phyloP scores from a whole-genome alignment of 495 filamentous ascomycete genomes.

The Pyrenopolyporus hunteri region DNA sequence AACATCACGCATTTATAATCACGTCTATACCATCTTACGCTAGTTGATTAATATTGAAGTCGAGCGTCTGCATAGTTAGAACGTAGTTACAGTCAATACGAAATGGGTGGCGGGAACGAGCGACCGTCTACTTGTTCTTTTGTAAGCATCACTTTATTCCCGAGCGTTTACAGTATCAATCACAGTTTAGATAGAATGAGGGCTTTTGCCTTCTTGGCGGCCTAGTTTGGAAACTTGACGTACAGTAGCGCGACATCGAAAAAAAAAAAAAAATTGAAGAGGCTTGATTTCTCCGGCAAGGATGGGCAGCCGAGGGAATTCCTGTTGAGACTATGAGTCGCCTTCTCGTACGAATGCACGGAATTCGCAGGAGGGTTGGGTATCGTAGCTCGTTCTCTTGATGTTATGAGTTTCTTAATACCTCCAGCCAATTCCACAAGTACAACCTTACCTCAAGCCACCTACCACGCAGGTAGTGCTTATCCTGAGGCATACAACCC shows the following conservation, averaged over 20 bases:
- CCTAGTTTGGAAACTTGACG: constrained; percentile 31
- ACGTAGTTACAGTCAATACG: not conserved
- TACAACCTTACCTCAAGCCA: not conserved
- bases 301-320: constrained; percentile 13
- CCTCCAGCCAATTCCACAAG: not conserved
- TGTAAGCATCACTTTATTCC: constrained; percentile 2
- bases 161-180: constrained; percentile 14
- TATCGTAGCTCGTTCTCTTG: constrained; percentile 12
- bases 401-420: constrained; percentile 3
- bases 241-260: constrained; percentile 26
- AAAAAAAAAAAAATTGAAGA: constrained; percentile 17
- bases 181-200: constrained; percentile 4
- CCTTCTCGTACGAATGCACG: constrained; percentile 20
- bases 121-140: not conserved
- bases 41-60: constrained; percentile 7
- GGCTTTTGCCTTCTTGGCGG: constrained; percentile 29
- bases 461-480: not conserved
- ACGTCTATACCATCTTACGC: not conserved
- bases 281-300: constrained; percentile 18
- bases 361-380: constrained; percentile 5
- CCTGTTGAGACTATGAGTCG: constrained; percentile 19
- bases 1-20: not conserved
- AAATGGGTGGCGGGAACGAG: not conserved
- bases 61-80: constrained; percentile 1
- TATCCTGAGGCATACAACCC: not conserved